phyloP scores from a whole-genome alignment of 2,329 filamentous ascomycete species.

The Capronia epimyces region DNA sequence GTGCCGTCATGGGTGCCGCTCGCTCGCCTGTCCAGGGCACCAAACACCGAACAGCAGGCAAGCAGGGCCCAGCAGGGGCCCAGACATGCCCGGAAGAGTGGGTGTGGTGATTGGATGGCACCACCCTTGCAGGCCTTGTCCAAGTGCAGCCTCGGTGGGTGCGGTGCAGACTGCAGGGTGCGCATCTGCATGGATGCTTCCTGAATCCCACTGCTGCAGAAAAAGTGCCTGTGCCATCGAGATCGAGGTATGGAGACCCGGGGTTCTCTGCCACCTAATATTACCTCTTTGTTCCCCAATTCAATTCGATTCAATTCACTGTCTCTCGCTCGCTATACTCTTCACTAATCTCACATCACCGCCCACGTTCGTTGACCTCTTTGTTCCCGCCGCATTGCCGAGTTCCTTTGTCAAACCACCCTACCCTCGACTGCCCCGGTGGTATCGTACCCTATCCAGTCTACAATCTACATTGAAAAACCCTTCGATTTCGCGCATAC shows the following conservation, averaged over 20 bases:
- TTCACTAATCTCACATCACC: background rate
- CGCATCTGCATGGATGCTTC: conserved; percentile 1
- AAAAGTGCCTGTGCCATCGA: background rate
- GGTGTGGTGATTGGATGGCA: background rate
- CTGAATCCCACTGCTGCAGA: background rate
- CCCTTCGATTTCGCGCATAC: background rate
- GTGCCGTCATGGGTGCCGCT: background rate
- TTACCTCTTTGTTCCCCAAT: background rate
- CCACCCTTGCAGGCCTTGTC: background rate
- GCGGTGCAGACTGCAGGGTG: background rate
- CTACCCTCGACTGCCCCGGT: background rate
- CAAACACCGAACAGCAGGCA: background rate
- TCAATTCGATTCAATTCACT: too few relatives aligned
- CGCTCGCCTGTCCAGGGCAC: background rate
- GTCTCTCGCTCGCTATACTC: background rate
- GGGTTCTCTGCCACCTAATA: background rate
- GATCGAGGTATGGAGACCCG: too few relatives aligned
- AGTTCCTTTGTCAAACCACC: background rate
- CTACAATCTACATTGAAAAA: background rate
- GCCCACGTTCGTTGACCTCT: conserved; percentile 11
- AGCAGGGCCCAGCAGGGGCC: too few relatives aligned
- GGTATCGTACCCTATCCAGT: background rate
- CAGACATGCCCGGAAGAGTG: background rate
- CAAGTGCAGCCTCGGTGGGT: background rate
- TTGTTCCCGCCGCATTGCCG: background rate